Base-by-base conservation (phyloP, 495 filamentous ascomycete species). In the Haplographium delicatum region DNA sequence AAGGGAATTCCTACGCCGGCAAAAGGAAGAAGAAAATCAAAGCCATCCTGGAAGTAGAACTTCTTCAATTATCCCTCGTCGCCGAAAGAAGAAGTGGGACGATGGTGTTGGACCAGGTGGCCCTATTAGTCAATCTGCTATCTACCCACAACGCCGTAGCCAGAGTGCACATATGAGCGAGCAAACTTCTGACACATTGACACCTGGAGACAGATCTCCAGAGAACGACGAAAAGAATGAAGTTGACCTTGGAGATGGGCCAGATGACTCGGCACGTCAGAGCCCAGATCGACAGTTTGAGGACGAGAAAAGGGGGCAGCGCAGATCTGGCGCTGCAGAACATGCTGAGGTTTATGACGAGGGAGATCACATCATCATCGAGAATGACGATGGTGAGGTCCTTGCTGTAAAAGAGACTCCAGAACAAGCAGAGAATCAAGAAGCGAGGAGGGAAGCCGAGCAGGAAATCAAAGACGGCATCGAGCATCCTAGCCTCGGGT, bases 371-470 rank as follows among this genome's bases (percentile, higher is more conserved):
- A 75, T 95, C 46, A 70, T 97, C 35, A 74, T 95, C 25, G 94
- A 99, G 63, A 85, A 96, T 58, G 74, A 81, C 52, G 85, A 95
- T 46, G 94, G 93, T 24, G 88, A 96, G 56, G 91, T 97, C 4
- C 60, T 97, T 11, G 64, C 65, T 3, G 66, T n/a, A 2, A 5
- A 15, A 19, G 66, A 69, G 43, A 64, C 67, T 8, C 73, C 86
- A 19, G 67, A 81, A 27, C 70, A 76, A 5, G 78, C 86, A 60
- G 68, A 71, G 38, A 81, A 80, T 57, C 70, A 86, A n/a, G 74
- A 81, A 43, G 65, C 73, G 1, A 81, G 83, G 55, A 68, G 76
- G 31, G 68, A 72, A 28, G 25, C 28, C 27, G 58, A 62, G 23
- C 53, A 67, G n/a, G 61, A 69, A 20, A 68, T 66, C 48, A 66